Evolutionary conservation across 352 stramenopile genomes (phyloP).

Genomic region (Pythium myriotylum): DNA sequence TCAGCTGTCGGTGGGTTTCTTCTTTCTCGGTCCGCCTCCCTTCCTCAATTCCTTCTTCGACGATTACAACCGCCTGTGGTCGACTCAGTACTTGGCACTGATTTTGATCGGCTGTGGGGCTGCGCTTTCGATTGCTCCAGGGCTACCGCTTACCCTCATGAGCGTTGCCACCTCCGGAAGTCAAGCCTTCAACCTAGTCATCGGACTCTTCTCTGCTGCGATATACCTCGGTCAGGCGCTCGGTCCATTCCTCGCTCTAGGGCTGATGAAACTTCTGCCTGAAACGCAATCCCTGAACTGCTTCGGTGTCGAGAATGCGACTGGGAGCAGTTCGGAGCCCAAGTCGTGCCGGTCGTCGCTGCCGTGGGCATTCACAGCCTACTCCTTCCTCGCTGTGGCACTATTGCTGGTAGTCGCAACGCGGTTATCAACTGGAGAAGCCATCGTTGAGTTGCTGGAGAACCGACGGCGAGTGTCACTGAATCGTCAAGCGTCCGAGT

Average conservation of each 20-base stretch:
- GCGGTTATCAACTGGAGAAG: slow-evolving; percentile 38
- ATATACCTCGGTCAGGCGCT: slow-evolving; percentile 72
- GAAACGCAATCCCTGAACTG: slow-evolving; percentile 46
- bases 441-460: slow-evolving; percentile 37
- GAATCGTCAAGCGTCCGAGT: slow-evolving; percentile 64
- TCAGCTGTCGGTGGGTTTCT: slow-evolving; percentile 53
- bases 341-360: slow-evolving; percentile 51
- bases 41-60: slow-evolving; percentile 50
- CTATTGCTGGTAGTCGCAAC: slow-evolving; percentile 38
- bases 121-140: slow-evolving; percentile 58
- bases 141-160: slow-evolving; percentile 59
- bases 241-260: slow-evolving; percentile 55
- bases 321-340: slow-evolving; percentile 21
- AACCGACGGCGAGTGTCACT: slow-evolving; percentile 47
- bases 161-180: slow-evolving; percentile 41
- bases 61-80: slow-evolving; percentile 45
- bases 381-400: slow-evolving; percentile 39
- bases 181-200: slow-evolving; percentile 61
- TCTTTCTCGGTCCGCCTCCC: slow-evolving; percentile 59
- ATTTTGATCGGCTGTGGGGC: slow-evolving; percentile 60
- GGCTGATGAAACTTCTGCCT: slow-evolving; percentile 55
- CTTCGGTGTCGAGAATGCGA: slow-evolving; percentile 10
- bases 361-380: slow-evolving; percentile 64
- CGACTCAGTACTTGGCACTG: slow-evolving; percentile 52
- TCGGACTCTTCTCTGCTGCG: slow-evolving; percentile 66